Conservation (phyloP, 2,329 filamentous ascomycete species). For the Dryadomyces quercus-mongolicae region DNA sequence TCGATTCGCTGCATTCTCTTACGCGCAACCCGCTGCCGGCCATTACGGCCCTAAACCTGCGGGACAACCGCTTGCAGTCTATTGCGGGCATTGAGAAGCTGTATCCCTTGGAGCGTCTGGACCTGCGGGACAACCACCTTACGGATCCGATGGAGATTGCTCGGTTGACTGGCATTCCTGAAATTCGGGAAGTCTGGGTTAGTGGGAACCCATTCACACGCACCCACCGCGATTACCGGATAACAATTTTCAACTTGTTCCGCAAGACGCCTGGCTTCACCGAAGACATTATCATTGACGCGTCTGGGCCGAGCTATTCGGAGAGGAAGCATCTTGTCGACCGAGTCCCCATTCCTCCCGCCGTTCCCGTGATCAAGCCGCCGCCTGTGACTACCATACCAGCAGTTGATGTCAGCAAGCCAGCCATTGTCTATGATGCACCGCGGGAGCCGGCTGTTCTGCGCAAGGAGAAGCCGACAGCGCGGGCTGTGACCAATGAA, state of each 20-base stretch:
- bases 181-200: slow-evolving; percentile 87
- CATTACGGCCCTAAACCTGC: slow-evolving; percentile 84
- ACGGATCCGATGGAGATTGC: slow-evolving; percentile 88
- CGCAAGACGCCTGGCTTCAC: slow-evolving; percentile 78
- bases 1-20: slow-evolving; percentile 81
- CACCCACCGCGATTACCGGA: slow-evolving; percentile 72
- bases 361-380: slow-evolving; percentile 67
- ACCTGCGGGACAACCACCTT: slow-evolving; percentile 81
- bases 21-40: slow-evolving; percentile 78
- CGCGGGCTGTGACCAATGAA: slow-evolving; percentile 44
- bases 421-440: slow-evolving; percentile 43
- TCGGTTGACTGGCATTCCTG: slow-evolving; percentile 77
- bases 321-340: slow-evolving; percentile 80
- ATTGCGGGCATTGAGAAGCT: slow-evolving; percentile 84
- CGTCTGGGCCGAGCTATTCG: slow-evolving; percentile 66
- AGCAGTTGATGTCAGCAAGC: slow-evolving; percentile 55
- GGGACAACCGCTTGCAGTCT: slow-evolving; percentile 75
- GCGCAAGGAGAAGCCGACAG: slow-evolving; percentile 46
- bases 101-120: slow-evolving; percentile 76
- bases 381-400: slow-evolving; percentile 44
- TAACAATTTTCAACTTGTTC: slow-evolving; percentile 94
- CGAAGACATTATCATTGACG: slow-evolving; percentile 84
- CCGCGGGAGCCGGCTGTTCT: slow-evolving; percentile 38
- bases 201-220: slow-evolving; percentile 84
- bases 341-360: slow-evolving; percentile 61